phyloP scores from a whole-genome alignment of 371 early-diverging fungal species.

The Amoeboradix gromovi region DNA sequence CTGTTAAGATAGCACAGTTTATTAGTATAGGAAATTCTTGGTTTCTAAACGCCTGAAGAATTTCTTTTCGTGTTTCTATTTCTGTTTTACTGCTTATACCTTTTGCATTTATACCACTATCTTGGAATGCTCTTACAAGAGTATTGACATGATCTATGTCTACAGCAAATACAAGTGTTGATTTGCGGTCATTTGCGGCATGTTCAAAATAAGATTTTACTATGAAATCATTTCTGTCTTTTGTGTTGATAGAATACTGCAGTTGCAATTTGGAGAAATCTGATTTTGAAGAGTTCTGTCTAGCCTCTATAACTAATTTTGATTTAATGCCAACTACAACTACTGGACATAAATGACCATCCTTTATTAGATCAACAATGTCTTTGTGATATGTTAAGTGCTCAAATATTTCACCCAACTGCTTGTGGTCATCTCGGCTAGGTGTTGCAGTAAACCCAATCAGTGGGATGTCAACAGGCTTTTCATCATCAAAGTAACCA shows the following conservation, averaged over 20 bases:
- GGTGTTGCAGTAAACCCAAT: slow-evolving; percentile 87
- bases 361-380: slow-evolving; percentile 47
- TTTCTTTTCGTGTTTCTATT: slow-evolving; percentile 17
- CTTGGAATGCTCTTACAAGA: slow-evolving; percentile 24
- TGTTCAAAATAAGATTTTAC: slow-evolving; percentile 28
- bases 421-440: slow-evolving; percentile 45
- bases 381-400: slow-evolving; percentile 37
- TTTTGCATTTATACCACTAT: slow-evolving; percentile 21
- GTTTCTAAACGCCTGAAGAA: slow-evolving; percentile 25
- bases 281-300: too few species aligned
- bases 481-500: slow-evolving; percentile 8
- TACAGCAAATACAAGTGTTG: slow-evolving; percentile 61
- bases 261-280: too few species aligned
- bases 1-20: slow-evolving; percentile 58
- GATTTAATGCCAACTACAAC: slow-evolving; percentile 33
- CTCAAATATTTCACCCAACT: slow-evolving; percentile 34
- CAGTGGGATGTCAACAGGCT: slow-evolving; percentile 23
- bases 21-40: slow-evolving; percentile 45
- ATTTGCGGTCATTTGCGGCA: slow-evolving; percentile 16
- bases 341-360: slow-evolving; percentile 39
- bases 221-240: slow-evolving; percentile 30
- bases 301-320: slow-evolving; percentile 16
- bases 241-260: slow-evolving; percentile 27
- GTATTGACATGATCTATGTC: slow-evolving; percentile 37
- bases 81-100: slow-evolving; percentile 31